phyloP scores from a whole-genome alignment of 2,329 filamentous ascomycete genomes.

The Aspergillus melleus region DNA sequence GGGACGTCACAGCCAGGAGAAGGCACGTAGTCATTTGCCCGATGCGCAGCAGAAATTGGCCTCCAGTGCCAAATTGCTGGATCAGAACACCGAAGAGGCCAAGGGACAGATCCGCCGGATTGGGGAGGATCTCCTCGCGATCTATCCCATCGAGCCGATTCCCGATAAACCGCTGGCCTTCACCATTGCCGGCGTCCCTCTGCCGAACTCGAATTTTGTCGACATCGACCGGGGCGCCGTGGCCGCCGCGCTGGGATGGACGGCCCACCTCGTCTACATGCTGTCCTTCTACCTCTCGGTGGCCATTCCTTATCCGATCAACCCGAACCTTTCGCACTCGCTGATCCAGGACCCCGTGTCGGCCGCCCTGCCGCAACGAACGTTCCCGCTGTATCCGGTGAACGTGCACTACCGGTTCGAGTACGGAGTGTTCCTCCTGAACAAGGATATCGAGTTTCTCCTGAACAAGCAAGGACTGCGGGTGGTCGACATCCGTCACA shows the following conservation, averaged over 20 bases:
- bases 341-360: constrained; percentile 74
- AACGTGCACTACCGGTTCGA: constrained; percentile 86
- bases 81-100: constrained; percentile 62
- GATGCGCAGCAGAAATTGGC: constrained; percentile 61
- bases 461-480: constrained; percentile 67
- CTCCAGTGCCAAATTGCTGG: constrained; percentile 56
- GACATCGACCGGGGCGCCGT: constrained; percentile 66
- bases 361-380: constrained; percentile 55
- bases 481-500: constrained; percentile 87
- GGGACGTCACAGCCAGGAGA: constrained; percentile 61
- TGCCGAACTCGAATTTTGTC: constrained; percentile 79
- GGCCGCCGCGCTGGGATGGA: constrained; percentile 78
- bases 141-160: constrained; percentile 78
- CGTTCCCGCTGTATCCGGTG: constrained; percentile 79
- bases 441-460: constrained; percentile 84
- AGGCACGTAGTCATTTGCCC: constrained; percentile 61
- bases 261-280: constrained; percentile 71
- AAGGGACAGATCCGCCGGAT: constrained; percentile 84
- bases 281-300: constrained; percentile 80
- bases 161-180: constrained; percentile 69
- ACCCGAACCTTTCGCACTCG: constrained; percentile 70
- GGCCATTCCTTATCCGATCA: constrained; percentile 77
- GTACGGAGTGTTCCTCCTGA: constrained; percentile 93
- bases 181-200: constrained; percentile 72
- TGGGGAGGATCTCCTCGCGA: constrained; percentile 74